Base-by-base conservation (phyloP, 2,329 filamentous ascomycete genomes). In the Lasiodiplodia sp. region DNA sequence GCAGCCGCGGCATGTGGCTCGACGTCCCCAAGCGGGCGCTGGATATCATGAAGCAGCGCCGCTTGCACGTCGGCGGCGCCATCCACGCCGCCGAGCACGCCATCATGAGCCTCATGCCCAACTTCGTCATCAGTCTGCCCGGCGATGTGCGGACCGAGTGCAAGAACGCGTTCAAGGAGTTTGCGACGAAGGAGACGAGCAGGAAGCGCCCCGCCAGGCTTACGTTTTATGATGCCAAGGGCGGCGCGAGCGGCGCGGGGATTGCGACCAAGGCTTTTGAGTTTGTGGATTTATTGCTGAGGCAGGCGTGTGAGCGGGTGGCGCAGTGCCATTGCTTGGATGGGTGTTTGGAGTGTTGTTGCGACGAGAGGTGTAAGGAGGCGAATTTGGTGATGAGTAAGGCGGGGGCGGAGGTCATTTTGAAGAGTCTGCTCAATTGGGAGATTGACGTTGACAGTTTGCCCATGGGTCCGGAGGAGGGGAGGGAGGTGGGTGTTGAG, bases 31-130 rank as follows among this genome's bases (percentile, higher is more conserved):
- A 89, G 70, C 79, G 79, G 0, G 94, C 94, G 0, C 86, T 98
- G 6, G 88, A 93, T 16, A 94, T 97, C 52, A 86, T 99, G 1
- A 86, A 90, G 51, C 86, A 86, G 0, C 85, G 90, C 8, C 85
- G 89, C 0, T 84, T 98, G 38, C 93, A 97, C 77, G 86, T 95
- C 11, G 95, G 93, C 0, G 96, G 91, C 0, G 93, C 92, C 0
- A 97, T 99, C 69, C 96, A 98, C 76, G 95, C 95, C 0, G 95
- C 96, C 2, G 94, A 98, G 80, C 96, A 99, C 78, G 94, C 94
- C 0, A 84, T 98, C 28, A 87, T 98, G 71, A 91, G 88, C 49
- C 85, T 98, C 2, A 89, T 98, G 82, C 95, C 95, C 0, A 96
- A 93, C 57, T 97, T 96, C 75, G 93, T 98, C 53, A 89, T 97